Base-by-base conservation (phyloP, 2,329 filamentous ascomycete species). In the Aspergillus glaucus region DNA sequence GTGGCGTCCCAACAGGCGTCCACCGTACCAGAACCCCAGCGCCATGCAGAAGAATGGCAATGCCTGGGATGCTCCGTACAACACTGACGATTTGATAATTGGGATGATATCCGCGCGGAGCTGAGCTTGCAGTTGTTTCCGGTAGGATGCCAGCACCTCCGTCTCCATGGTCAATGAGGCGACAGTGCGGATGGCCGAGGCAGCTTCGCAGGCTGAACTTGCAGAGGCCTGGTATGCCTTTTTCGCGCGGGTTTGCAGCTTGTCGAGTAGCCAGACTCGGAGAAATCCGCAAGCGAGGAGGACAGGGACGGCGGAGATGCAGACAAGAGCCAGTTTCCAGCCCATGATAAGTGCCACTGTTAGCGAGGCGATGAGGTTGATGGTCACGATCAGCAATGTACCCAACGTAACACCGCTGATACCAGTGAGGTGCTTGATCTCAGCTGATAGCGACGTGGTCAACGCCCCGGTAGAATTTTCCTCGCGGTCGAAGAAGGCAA, bases 171-270 rank as follows among this genome's bases (percentile, higher is more conserved):
- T 95, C 40, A 98, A 78, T 6, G 89, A 88, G 3, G 91, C 92
- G 7, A 97, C 91, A 2, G 93, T 97, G 45, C 92, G 86, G 57
- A 97, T 96, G 5, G 91, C 87, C 2, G 88, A 91, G 26, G 94
- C 94, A 40, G 91, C 91, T 68, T 98, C 93, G 43, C 91, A 93
- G 9, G 93, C 93, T 63, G 87, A 95, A 48, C 85, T 86, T 6
- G 92, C 92, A 50, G 88, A 92, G 49, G 79, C 74, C 62, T 88
- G 79, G 64, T 97, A 91, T 4, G 88, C 84, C 56, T 77, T 76
- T 74, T 93, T 94, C 1, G 89, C 85, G 19, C 87, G 85, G 32
- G 78, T 78, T 71, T 88, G 87, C 74, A 89, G 95, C 55, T 82
- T 79, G 1, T 88, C 84, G 17, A 94, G 78, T 70, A 93, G 84